Percentiles rank a stretch among this genome's conserved stretches.
phyloP scores from a whole-genome alignment of 495 filamentous ascomycete genomes.

The Hyaloscypha finlandica region DNA sequence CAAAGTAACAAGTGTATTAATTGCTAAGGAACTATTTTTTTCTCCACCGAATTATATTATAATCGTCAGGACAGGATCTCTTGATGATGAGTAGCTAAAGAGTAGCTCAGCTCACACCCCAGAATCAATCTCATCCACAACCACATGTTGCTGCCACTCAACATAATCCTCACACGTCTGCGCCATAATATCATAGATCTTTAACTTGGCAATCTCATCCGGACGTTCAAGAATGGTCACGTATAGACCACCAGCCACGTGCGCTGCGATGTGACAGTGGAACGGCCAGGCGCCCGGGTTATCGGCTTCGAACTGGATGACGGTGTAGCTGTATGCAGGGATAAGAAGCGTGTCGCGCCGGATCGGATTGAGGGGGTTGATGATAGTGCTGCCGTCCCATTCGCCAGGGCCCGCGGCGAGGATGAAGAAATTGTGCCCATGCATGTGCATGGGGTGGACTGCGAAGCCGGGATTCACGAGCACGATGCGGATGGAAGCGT shows the following conservation, averaged over 20 bases:
- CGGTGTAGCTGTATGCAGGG: conserved; percentile 39
- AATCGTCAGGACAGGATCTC: too few species aligned
- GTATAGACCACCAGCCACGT: conserved; percentile 56
- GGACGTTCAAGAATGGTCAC: conserved; percentile 48
- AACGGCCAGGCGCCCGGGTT: conserved; percentile 57
- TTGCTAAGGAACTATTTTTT: too few species aligned
- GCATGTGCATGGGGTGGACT: too few species aligned
- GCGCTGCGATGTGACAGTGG: conserved; percentile 41
- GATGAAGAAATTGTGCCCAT: too few species aligned
- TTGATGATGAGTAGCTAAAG: too few species aligned
- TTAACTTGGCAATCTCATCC: conserved; percentile 39
- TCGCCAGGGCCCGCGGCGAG: too few species aligned
- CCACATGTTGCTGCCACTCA: conserved; percentile 32
- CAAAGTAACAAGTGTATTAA: too few species aligned
- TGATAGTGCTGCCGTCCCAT: conserved; percentile 1
- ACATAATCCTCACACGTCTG: conserved; percentile 54
- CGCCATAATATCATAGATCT: conserved; percentile 40
- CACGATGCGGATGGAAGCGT: too few species aligned
- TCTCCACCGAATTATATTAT: too few species aligned
- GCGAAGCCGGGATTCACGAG: too few species aligned
- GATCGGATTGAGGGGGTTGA: conserved; percentile 49
- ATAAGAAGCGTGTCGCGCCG: conserved; percentile 64
- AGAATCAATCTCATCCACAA: conserved; percentile 59
- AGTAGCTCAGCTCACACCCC: conserved; percentile 37
- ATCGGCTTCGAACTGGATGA: conserved; percentile 56